Percentiles rank a stretch among this genome's conserved stretches.
These are phyloP conservation scores for Dothistroma septosporum DNA, from an alignment of 2,329 filamentous ascomycete species.

Conservation along the genomic window DNA sequence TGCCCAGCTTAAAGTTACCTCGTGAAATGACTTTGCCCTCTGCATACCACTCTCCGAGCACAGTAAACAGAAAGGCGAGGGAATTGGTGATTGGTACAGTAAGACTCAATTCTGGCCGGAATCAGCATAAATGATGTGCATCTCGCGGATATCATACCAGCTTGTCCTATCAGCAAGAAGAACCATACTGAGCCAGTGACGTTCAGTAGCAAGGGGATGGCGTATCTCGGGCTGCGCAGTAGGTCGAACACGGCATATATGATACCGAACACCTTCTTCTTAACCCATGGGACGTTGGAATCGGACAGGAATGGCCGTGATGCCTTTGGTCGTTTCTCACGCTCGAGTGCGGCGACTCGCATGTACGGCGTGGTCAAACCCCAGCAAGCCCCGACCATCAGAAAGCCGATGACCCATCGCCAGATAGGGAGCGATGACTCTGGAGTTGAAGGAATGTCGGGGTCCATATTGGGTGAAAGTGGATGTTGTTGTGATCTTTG, in stretches of 20 bases:
- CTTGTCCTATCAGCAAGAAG: constrained; percentile 86
- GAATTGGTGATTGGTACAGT: constrained; percentile 95
- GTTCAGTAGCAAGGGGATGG: constrained; percentile 78
- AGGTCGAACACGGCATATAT: constrained; percentile 75
- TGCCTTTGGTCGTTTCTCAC: constrained; percentile 44
- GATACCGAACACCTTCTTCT: constrained; percentile 58
- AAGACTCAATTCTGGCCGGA: constrained; percentile 69
- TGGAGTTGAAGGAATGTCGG: constrained; percentile 23
- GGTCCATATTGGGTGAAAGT: constrained; percentile 28
- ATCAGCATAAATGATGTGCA: constrained; percentile 3
- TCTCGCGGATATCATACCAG: constrained; percentile 56
- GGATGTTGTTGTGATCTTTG: not conserved
- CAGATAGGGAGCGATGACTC: constrained; percentile 48
- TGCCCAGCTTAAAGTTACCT: constrained; percentile 49
- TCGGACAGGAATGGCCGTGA: constrained; percentile 46
- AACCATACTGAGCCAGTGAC: constrained; percentile 95
- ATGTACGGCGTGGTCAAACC: constrained; percentile 88
- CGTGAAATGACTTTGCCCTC: constrained; percentile 84
- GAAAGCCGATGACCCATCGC: constrained; percentile 83
- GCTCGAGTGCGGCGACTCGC: constrained; percentile 70
- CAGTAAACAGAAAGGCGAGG: constrained; percentile 91
- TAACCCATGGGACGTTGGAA: constrained; percentile 54
- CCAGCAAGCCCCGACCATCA: constrained; percentile 89
- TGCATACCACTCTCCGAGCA: constrained; percentile 90
- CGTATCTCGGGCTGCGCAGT: constrained; percentile 75